Percentiles rank a stretch among this genome's conserved stretches.
phyloP scores from a whole-genome alignment of 192 early-diverging fungal species.

The Gonapodya sp. region DNA sequence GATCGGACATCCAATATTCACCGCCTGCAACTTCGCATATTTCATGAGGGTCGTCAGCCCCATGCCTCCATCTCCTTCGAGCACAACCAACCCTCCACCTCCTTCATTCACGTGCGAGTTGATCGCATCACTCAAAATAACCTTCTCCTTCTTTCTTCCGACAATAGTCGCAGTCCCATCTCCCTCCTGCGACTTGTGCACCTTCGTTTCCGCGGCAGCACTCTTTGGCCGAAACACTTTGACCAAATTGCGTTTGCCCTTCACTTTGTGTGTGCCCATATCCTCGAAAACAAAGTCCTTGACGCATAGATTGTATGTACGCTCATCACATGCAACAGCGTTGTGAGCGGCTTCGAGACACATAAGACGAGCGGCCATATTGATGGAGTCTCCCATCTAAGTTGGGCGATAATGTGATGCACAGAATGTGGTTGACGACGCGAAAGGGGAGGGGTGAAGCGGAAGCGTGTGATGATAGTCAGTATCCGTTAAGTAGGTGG shows the following conservation, averaged over 20 bases:
- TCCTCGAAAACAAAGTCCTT: conserved; percentile 36
- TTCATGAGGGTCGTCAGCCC: conserved; percentile 35
- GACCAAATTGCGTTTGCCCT: conserved; percentile 34
- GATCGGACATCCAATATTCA: conserved; percentile 20
- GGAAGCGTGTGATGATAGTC: no score
- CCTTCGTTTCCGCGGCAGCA: neutral
- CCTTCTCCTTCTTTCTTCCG: conserved; percentile 31
- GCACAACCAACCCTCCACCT: conserved; percentile 19
- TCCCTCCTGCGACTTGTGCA: neutral
- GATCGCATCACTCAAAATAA: conserved; percentile 19
- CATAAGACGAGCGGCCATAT: conserved; percentile 47
- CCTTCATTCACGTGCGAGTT: conserved; percentile 15
- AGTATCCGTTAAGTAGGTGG: no score
- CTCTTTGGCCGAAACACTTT: conserved; percentile 29
- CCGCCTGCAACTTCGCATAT: conserved; percentile 27
- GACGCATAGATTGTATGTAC: conserved; percentile 33
- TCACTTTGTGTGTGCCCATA: conserved; percentile 34
- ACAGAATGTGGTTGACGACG: no score
- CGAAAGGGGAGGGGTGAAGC: no score
- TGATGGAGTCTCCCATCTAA: conserved; percentile 48
- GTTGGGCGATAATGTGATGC: neutral
- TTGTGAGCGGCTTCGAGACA: conserved; percentile 21
- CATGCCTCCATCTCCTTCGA: conserved; percentile 39
- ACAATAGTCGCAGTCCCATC: conserved; percentile 13
- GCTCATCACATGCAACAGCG: conserved; percentile 37